Evolutionary conservation across 1,284 basidiomycete genomes (phyloP), one percentile per base, ranked within the genome.

Genomic region (Waitea zeae): DNA sequence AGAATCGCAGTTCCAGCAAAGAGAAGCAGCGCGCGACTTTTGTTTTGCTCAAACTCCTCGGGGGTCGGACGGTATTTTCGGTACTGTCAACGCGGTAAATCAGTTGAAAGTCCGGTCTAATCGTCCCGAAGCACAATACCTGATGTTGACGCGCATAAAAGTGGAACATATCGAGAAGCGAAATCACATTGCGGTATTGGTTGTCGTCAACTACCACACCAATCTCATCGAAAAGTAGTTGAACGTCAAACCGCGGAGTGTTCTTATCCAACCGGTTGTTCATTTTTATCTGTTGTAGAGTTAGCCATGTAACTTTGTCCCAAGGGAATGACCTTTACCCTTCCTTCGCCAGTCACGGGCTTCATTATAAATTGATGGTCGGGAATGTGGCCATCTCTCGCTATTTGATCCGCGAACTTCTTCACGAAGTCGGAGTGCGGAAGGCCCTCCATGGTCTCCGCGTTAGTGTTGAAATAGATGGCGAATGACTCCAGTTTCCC

Each of bases 381-480:
- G 5, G 60, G 65, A 38, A 53, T 58, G 39, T 59, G 57, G 42
- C 61, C 58, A 31, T 62, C 63, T 34, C 67, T 63, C 1, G 79
- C 66, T 41, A 90, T 87, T 82, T 87, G 20, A 36, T 5, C 37
- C 31, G 7, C 75, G 50, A 97, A 88, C 42, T 70, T 77, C 38
- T 72, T 59, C 38, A 88, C 69, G n/a, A 81, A 79, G 39, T 87
- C 77, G 12, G 64, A 50, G 14, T 63, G 57, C 20, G 73, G 57
- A 5, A 80, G 56, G 4, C 82, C 86, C 17, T 81, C 72, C 55
- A 98, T 70, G 43, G 79, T 88, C 15, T 62, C 57, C 6, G 84
- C 71, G 52, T 98, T 92, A 0, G 96, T 97, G 56, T 99, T 88
- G 51, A 97, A 98, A 54, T 99, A 99, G 3, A 92, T 57, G 0